Evolutionary conservation across 768 basidiomycete species (phyloP), one percentile per base, ranked within the genome.

Genomic region (Auriscalpium microsporum): DNA sequence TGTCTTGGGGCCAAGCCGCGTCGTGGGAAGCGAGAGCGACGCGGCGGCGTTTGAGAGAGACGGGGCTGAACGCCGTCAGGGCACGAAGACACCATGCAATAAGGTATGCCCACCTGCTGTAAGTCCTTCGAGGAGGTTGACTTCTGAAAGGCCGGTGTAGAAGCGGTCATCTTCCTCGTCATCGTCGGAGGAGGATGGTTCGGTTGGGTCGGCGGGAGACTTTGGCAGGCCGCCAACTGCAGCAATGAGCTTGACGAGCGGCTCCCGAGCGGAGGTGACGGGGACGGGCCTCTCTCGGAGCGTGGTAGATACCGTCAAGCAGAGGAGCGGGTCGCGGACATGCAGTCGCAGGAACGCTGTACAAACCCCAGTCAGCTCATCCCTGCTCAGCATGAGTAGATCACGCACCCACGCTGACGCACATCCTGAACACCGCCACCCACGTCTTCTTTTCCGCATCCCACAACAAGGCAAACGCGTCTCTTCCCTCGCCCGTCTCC

Each of bases 281-380:
- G 76, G 68, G 8, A 88, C 66, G 0, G 85, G 80, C 62, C 83
- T 88, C 21, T 94, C 90, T 49, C 93, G 80, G n/a, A 95, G 72
- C 1, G 93, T 96, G n/a, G 84, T 78, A 3, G 89, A 91, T 4
- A 85, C 77, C 0, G 93, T 96, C 33, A 96, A 69, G 63, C 87
- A 92, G 28, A 96, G 77, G 10, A 95, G 68, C 10, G 93, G 93
- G 57, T 93, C 82, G 3, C 73, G 63, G 48, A 86, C 79, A 36
- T 77, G 74, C 14, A 91, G 81, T 35, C 83, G 78, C 33, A 93
- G 69, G 66, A 86, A 57, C 47, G 60, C 50, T 54, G 56, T 54
- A 52, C 40, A 33, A 33, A n/a, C 28, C 28, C 28, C 40, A 33
- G 19, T 45, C 13, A 36, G 23, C 45, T 37, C 28, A 45, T 23